A percentile compares a stretch with the other conserved stretches of the same genome.
Evolutionary conservation across 768 basidiomycete species (phyloP).

Genomic region (Hysterangium stoloniferum): DNA sequence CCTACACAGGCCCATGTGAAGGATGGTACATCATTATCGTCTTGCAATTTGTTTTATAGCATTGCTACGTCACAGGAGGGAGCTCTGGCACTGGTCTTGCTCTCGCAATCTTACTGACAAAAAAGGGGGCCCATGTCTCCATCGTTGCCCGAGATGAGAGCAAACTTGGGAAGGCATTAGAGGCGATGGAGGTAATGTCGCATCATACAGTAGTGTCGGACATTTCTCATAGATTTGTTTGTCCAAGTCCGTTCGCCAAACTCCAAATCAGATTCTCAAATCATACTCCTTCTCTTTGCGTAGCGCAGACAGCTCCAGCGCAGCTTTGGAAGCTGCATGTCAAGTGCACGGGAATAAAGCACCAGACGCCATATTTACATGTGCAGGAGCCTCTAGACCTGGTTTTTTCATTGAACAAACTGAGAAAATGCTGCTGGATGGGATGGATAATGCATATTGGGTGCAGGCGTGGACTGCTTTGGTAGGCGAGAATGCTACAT

Average conservation of each 20-base stretch:
- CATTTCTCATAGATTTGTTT: too few species aligned
- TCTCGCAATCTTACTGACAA: constrained; percentile 57
- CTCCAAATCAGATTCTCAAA: constrained; percentile 52
- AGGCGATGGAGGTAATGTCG: constrained; percentile 58
- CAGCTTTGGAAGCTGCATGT: constrained; percentile 57
- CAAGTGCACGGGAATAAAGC: constrained; percentile 43
- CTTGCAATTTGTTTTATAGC: constrained; percentile 34
- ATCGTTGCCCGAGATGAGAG: constrained; percentile 74
- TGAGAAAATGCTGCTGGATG: constrained; percentile 47
- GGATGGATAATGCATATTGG: constrained; percentile 53
- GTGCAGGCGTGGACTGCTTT: constrained; percentile 44
- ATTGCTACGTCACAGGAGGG: constrained; percentile 81
- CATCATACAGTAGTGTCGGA: too few species aligned
- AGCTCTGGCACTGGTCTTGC: constrained; percentile 74
- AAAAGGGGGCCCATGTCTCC: constrained; percentile 71
- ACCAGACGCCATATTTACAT: constrained; percentile 74
- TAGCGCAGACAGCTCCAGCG: constrained; percentile 41
- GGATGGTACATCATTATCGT: constrained; percentile 7
- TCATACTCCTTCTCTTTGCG: constrained; percentile 61
- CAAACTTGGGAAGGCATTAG: constrained; percentile 52
- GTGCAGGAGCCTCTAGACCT: constrained; percentile 68
- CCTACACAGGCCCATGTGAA: constrained; percentile 23
- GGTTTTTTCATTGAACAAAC: constrained; percentile 67
- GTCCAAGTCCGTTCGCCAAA: constrained; percentile 41
- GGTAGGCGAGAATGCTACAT: constrained; percentile 28